These are phyloP conservation scores for Flaveria brownii DNA, from an alignment of 129 eudicot species.

Conservation along the genomic window DNA sequence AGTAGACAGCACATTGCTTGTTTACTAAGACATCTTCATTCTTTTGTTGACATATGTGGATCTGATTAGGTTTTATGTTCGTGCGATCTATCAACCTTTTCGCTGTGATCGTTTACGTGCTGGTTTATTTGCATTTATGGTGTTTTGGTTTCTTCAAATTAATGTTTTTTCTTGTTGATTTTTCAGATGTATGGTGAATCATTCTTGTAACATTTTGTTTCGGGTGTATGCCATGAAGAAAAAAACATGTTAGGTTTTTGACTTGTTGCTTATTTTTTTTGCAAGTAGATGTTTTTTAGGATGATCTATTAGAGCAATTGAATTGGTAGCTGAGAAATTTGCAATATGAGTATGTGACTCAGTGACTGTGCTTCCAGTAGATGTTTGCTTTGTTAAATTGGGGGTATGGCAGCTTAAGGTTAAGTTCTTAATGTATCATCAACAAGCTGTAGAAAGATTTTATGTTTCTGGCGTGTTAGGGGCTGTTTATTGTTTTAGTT, in stretches of 20 bases:
- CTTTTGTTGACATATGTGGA: slow-evolving; percentile 6
- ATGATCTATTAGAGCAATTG: no score
- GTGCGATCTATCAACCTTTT: slow-evolving; percentile 8
- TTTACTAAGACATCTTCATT: not conserved
- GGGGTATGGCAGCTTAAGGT: no score
- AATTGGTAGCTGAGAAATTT: no score
- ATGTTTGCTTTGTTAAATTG: no score
- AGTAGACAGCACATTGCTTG: not conserved
- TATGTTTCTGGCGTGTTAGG: no score
- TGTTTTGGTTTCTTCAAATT: not conserved
- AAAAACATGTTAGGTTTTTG: not conserved
- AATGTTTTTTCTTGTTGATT: not conserved
- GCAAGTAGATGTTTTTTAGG: no score
- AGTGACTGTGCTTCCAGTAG: no score
- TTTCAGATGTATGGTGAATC: not conserved
- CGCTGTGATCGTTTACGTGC: not conserved
- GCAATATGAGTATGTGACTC: no score
- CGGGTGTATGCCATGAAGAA: slow-evolving; percentile 1
- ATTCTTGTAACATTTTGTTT: not conserved
- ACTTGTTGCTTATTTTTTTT: not conserved
- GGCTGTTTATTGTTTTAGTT: no score
- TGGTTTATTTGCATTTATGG: slow-evolving; percentile 11
- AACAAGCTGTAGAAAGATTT: no score
- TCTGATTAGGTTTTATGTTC: not conserved
- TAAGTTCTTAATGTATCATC: no score